Conservation (phyloP, 108 stramenopile genomes). For the Cyclostephanos tholiformis region DNA sequence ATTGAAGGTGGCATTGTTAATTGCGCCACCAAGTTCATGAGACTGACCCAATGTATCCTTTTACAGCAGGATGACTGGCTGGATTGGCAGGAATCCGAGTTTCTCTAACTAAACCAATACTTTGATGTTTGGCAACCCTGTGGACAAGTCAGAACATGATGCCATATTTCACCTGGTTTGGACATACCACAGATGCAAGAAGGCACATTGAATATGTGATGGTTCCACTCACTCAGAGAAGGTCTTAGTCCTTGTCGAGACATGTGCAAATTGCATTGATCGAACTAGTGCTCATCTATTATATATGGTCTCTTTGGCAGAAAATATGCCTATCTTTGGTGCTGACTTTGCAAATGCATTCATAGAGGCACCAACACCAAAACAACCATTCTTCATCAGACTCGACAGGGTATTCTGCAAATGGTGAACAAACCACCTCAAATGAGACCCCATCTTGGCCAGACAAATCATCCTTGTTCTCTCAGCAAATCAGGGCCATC, state of each 20-base stretch:
- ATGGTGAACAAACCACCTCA: slow-evolving; percentile 38
- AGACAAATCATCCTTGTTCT: slow-evolving; percentile 28
- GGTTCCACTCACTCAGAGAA: not conserved
- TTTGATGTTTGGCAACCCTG: not conserved
- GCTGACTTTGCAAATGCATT: slow-evolving; percentile 50
- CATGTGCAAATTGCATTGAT: slow-evolving; percentile 1
- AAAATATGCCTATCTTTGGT: slow-evolving; percentile 14
- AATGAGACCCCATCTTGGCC: slow-evolving; percentile 18
- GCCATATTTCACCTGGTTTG: not conserved
- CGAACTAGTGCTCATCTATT: too few relatives aligned
- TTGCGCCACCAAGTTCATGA: not conserved
- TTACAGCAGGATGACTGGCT: not conserved
- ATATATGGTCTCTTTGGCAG: too few relatives aligned
- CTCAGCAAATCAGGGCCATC: too few relatives aligned
- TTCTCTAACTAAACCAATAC: not conserved
- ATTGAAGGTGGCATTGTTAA: not conserved
- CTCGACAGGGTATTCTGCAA: slow-evolving; percentile 33
- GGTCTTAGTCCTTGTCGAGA: not conserved
- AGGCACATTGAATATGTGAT: too few relatives aligned
- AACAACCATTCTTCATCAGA: slow-evolving; percentile 24
- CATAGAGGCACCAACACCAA: slow-evolving; percentile 36
- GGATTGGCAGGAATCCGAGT: not conserved
- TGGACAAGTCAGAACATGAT: not conserved
- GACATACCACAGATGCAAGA: not conserved
- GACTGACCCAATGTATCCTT: not conserved